Conservation (phyloP, 768 basidiomycete species). For the Leucosporidium scottii region DNA sequence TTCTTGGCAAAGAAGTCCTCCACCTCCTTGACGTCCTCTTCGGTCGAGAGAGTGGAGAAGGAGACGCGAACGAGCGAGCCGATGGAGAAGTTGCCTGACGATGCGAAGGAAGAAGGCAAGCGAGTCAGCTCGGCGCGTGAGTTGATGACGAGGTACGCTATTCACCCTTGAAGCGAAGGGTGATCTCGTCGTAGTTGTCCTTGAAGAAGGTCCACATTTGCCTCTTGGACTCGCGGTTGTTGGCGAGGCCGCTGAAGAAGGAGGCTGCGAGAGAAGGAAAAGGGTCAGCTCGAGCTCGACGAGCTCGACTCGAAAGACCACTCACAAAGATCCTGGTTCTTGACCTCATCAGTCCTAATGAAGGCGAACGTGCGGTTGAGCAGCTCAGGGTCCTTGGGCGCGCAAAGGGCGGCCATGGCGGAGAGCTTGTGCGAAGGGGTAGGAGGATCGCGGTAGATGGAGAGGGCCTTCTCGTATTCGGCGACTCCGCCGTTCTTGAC, state of each 20-base stretch:
- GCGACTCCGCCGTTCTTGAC: conserved; percentile 63
- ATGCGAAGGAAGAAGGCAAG: no score
- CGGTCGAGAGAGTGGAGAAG: conserved; percentile 11
- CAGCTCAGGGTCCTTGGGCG: conserved; percentile 53
- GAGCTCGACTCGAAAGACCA: no score
- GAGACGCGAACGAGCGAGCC: conserved; percentile 43
- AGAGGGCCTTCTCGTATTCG: conserved; percentile 60
- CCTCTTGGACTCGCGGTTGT: conserved; percentile 13
- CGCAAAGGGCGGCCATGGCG: conserved; percentile 58
- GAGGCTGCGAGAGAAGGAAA: no score
- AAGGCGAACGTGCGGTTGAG: conserved; percentile 39
- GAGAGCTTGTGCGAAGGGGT: conserved; percentile 66
- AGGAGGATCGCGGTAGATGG: conserved; percentile 60
- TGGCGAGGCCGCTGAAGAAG: conserved; percentile 14
- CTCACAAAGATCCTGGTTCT: conserved; percentile 51
- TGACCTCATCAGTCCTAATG: conserved; percentile 50
- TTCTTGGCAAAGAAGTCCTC: conserved; percentile 21
- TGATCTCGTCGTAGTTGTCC: conserved; percentile 10
- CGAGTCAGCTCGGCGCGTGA: no score
- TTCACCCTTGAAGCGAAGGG: conserved; percentile 2
- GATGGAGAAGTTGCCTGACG: conserved; percentile 48
- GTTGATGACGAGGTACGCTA: not conserved
- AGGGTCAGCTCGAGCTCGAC: no score
- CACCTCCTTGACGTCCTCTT: conserved; percentile 11
- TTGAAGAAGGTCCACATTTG: conserved; percentile 15